Conservation (phyloP, 306 rosid genomes). For the Castanopsis chinensis region DNA sequence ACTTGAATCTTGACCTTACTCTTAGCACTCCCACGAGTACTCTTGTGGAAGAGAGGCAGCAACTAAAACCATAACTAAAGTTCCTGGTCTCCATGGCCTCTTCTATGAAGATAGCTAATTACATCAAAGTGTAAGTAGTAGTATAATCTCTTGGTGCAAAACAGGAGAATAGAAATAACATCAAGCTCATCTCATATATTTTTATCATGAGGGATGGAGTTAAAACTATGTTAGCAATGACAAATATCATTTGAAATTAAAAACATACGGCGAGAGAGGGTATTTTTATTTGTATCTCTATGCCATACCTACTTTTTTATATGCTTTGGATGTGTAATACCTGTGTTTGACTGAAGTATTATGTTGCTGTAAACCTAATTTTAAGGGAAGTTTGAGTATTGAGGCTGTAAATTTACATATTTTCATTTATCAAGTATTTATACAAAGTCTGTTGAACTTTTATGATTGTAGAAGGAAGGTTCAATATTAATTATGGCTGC, state of each 20-base stretch:
- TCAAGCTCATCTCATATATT: conserved; percentile 1
- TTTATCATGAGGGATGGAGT: neutral
- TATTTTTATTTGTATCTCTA: neutral
- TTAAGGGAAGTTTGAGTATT: neutral
- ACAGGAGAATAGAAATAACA: neutral
- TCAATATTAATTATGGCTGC: neutral
- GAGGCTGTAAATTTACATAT: neutral
- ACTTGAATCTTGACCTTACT: conserved; percentile 41
- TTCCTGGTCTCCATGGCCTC: neutral
- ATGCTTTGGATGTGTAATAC: neutral
- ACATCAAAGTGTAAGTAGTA: neutral
- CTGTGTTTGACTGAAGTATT: neutral
- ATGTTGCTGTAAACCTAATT: neutral
- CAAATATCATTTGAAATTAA: neutral
- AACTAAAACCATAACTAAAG: neutral
- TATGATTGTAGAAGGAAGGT: neutral
- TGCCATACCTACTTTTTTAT: neutral
- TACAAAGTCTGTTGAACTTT: neutral
- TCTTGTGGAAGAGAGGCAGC: neutral
- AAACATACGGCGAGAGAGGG: neutral
- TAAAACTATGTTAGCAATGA: neutral
- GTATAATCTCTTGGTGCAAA: neutral
- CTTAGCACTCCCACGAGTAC: neutral
- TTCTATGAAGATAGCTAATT: neutral
- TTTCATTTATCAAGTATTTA: too few species aligned